Conservation (phyloP, 2,329 filamentous ascomycete species). For the Dissoconium aciculare region DNA sequence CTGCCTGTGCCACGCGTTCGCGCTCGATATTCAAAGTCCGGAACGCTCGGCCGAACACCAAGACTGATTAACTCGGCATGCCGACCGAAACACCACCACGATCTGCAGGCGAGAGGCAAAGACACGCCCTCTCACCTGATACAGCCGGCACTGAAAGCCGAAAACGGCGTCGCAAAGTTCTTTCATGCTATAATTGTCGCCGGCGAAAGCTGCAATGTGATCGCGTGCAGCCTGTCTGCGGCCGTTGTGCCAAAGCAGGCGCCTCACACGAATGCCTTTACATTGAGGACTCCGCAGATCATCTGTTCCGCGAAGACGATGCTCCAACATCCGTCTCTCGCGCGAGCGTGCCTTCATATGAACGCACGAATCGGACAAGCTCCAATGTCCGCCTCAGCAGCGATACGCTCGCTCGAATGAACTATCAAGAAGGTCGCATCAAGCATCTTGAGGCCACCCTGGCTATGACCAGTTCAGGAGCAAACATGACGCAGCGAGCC, state of each 20-base stretch:
- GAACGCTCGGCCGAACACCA: too few species aligned
- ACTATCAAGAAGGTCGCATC: conserved; percentile 17
- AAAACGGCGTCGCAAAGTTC: conserved; percentile 32
- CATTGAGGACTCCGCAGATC: conserved; percentile 18
- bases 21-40: too few species aligned
- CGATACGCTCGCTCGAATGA: conserved; percentile 16
- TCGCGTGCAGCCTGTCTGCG: conserved; percentile 30
- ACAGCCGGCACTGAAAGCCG: conserved; percentile 17
- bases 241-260: conserved; percentile 30
- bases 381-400: conserved; percentile 2
- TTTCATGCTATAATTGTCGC: conserved; percentile 34
- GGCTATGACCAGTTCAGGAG: conserved; percentile 3
- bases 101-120: too few species aligned
- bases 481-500: conserved; percentile 7
- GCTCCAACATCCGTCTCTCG: too few species aligned
- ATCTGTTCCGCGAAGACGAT: too few species aligned
- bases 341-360: too few species aligned
- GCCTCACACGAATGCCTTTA: conserved; percentile 30
- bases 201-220: conserved; percentile 35
- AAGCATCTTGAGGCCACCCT: conserved; percentile 18
- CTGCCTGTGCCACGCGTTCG: too few species aligned
- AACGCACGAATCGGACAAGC: not conserved
- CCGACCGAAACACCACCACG: too few species aligned
- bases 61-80: too few species aligned
- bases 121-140: conserved; percentile 11